phyloP scores from a whole-genome alignment of 2,329 filamentous ascomycete species.

The Scedosporium minutisporum region DNA sequence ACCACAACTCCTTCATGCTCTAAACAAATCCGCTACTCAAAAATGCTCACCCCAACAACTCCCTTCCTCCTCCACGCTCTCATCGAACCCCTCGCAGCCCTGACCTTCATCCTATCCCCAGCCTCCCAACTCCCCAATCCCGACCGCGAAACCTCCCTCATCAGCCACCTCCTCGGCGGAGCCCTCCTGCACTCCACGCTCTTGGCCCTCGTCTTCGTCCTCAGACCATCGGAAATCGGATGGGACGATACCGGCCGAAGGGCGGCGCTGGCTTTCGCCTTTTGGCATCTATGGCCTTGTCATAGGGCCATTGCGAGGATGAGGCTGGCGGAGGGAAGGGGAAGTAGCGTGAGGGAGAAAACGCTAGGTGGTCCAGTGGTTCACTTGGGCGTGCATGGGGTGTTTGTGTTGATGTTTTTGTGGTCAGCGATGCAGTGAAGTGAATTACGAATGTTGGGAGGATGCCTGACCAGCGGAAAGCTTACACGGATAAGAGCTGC shows the following conservation, averaged over 20 bases:
- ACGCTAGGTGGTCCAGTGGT: slow-evolving; percentile 35
- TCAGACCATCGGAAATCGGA: slow-evolving; percentile 14
- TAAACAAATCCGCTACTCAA: neutral
- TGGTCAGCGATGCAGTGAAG: slow-evolving; percentile 1
- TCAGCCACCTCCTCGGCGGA: slow-evolving; percentile 38
- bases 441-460: neutral
- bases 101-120: slow-evolving; percentile 35
- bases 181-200: slow-evolving; percentile 35
- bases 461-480: neutral
- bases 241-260: slow-evolving; percentile 20
- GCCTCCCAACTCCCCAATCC: slow-evolving; percentile 31
- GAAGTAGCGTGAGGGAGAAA: slow-evolving; percentile 3
- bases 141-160: slow-evolving; percentile 27
- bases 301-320: slow-evolving; percentile 30
- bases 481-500: neutral
- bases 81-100: slow-evolving; percentile 31
- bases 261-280: slow-evolving; percentile 30
- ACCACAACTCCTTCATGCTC: neutral
- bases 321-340: slow-evolving; percentile 8
- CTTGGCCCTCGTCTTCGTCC: slow-evolving; percentile 27
- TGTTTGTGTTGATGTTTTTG: slow-evolving; percentile 26
- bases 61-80: slow-evolving; percentile 28
- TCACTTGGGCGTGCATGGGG: slow-evolving; percentile 33
- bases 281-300: slow-evolving; percentile 40
- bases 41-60: slow-evolving; percentile 9